Conservation (phyloP, 2,329 filamentous ascomycete species). For the Ceratocystis colombiana region DNA sequence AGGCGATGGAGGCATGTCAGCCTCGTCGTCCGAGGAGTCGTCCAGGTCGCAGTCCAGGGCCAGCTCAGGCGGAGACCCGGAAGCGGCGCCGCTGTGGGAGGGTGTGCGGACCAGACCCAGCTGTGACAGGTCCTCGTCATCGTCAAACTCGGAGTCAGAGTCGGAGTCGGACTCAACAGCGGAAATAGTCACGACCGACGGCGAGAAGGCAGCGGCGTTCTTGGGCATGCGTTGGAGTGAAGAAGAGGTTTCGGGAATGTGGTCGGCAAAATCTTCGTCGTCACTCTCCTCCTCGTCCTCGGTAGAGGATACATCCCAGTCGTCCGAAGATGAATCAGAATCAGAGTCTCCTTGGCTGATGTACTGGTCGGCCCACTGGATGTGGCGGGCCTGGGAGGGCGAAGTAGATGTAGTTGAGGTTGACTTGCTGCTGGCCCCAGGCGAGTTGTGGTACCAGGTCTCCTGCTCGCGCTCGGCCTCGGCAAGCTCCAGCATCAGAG, state of each 20-base stretch:
- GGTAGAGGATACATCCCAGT: conserved; percentile 28
- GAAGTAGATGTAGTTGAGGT: conserved; percentile 31
- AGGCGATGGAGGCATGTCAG: conserved; percentile 62
- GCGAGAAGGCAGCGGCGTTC: not conserved
- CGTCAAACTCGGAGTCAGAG: conserved; percentile 41
- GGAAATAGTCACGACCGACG: conserved; percentile 5
- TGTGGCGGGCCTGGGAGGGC: conserved; percentile 56
- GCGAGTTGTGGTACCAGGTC: conserved; percentile 92
- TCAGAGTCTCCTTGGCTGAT: conserved; percentile 35
- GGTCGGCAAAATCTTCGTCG: conserved; percentile 16
- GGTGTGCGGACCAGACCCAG: conserved; percentile 58
- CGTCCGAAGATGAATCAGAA: conserved; percentile 5
- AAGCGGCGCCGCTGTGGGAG: conserved; percentile 41
- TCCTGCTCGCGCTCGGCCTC: conserved; percentile 83
- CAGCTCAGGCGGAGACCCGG: conserved; percentile 58
- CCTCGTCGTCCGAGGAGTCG: conserved; percentile 58
- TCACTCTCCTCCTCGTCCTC: conserved; percentile 19
- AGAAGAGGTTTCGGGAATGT: conserved; percentile 6
- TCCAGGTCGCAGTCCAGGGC: conserved; percentile 61
- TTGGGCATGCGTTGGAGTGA: not conserved
- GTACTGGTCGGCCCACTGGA: conserved; percentile 60
- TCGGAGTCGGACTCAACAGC: conserved; percentile 12
- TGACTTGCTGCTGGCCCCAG: conserved; percentile 57
- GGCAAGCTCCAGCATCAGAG: conserved; percentile 81
- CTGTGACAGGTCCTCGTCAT: conserved; percentile 54